Evolutionary conservation across 805 yeast genomes (phyloP).

Genomic region (Phaffomyces thermotolerans): DNA sequence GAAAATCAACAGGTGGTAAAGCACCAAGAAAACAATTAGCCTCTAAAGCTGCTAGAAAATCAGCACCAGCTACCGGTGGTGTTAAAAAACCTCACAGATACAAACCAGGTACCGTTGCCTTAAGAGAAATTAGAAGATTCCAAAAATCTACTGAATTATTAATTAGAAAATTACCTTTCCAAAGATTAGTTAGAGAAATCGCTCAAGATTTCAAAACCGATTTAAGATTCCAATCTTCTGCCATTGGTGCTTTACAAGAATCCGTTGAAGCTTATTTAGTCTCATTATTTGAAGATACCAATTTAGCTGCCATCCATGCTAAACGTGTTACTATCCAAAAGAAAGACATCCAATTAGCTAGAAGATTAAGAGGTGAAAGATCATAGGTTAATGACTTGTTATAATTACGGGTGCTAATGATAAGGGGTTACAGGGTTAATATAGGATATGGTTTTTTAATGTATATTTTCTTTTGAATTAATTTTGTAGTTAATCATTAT

Average conservation of each 20-base stretch:
- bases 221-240: conserved; percentile 94
- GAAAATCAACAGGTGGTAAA: conserved; percentile 94
- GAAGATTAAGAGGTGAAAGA: conserved; percentile 97
- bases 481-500: too few species aligned
- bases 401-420: not conserved
- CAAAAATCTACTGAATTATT: conserved; percentile 93
- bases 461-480: too few species aligned
- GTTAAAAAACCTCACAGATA: conserved; percentile 93
- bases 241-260: conserved; percentile 96
- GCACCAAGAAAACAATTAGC: conserved; percentile 94
- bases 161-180: conserved; percentile 95
- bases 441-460: conserved; percentile 8
- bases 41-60: conserved; percentile 88
- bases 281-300: conserved; percentile 93
- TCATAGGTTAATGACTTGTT: conserved; percentile 34
- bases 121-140: conserved; percentile 95
- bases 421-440: conserved; percentile 6
- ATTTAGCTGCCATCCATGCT: conserved; percentile 97
- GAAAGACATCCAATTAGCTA: conserved; percentile 96
- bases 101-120: conserved; percentile 95
- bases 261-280: conserved; percentile 98
- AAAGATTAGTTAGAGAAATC: conserved; percentile 92
- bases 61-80: conserved; percentile 90
- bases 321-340: conserved; percentile 98
- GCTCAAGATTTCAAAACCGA: conserved; percentile 92